Base-by-base conservation (phyloP, 495 filamentous ascomycete genomes). In the Rusavskia elegans region DNA sequence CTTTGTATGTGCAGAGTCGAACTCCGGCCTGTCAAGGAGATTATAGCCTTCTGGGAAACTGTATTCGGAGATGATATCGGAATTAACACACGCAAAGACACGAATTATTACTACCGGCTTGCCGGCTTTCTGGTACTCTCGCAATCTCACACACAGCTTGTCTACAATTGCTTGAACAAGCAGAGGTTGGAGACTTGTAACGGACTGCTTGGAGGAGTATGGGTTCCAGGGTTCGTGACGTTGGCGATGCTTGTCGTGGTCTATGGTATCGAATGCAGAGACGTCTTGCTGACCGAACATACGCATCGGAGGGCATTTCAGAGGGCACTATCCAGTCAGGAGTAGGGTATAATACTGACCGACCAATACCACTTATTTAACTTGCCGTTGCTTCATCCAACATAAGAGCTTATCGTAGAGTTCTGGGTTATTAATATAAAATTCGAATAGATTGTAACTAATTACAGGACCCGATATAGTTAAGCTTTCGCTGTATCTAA, bases 61-160 rank as follows among this genome's bases (percentile, higher is more conserved):
- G 53, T 70, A 73, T 42, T 71, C 70, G 19, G 65, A 68, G 14
- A 73, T 68, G 23, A 72, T 59, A 54, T 75, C 71, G 1, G 66
- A 54, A 1, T 66, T 61, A 14, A 72, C 25, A 42, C 53, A 48
- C 11, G 59, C 56, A 25, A 54, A 59, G 48, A 55, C 63, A 37
- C 64, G 45, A 39, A 63, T 62, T 32, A 66, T 48, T 32, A 67
- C 55, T 6, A 65, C 54, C 1, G 61, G 50, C 38, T 62, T 53
- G 14, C 36, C 29, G 4, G 52, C 39, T 21, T 57, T 51, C 11
- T 57, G 63, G 38, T 53, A 60, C 7, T 61, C 62, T 17, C 64
- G 53, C 10, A 61, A 48, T 36, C 53, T 37, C 17, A 51, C 16
- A 41, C 53, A 61, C 11, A 61, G 42, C 41, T 55, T 50, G 25